Base-by-base conservation (phyloP, 2,329 filamentous ascomycete genomes). In the Dendrostoma leiphaemia region DNA sequence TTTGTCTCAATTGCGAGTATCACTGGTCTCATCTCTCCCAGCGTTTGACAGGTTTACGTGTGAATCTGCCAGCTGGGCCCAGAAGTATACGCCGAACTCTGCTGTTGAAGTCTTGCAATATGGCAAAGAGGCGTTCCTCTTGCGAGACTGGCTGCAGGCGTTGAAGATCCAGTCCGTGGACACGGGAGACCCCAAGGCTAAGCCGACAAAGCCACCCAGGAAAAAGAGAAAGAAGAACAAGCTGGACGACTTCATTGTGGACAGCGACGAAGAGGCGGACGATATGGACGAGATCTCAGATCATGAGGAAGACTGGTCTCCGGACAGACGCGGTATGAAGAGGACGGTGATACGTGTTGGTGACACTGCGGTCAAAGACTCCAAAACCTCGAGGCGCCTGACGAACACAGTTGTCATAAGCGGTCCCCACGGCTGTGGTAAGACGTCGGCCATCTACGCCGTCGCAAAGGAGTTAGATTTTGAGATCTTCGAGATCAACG, bases 401-500 rank as follows among this genome's bases (percentile, higher is more conserved):
- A 79, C 80, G 48, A 97, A 97, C 69, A 83, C 87, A 0, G 82
- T 97, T n/a, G 75, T 99, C 7, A 77, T 99, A 29, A 97, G 91
- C 64, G 94, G 94, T 0, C 91, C 93, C 3, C 80, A 89, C 61
- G 94, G 94, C 0, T 93, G 88, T 66, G 95, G 94, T 3, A 99
- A 99, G 73, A 96, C 92, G 12, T 92, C 95, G 6, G 85, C 91
- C 1, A 88, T 97, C 0, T 92, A 95, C 69, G 94, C 94, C 4
- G 88, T 92, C 38, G 93, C 94, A 4, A 93, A 90, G 64, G 93
- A 99, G 70, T 78, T 97, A 15, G 91, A 83, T 1, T 97, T 95
- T 65, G 92, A 96, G 64, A 82, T 99, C 1, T 99, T 99, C 61
- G 94, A 99, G 70, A 91, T 99, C 66, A 95, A 96, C 64, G 75